phyloP scores from a whole-genome alignment of 768 basidiomycete species.

The Myochromella boudieri region DNA sequence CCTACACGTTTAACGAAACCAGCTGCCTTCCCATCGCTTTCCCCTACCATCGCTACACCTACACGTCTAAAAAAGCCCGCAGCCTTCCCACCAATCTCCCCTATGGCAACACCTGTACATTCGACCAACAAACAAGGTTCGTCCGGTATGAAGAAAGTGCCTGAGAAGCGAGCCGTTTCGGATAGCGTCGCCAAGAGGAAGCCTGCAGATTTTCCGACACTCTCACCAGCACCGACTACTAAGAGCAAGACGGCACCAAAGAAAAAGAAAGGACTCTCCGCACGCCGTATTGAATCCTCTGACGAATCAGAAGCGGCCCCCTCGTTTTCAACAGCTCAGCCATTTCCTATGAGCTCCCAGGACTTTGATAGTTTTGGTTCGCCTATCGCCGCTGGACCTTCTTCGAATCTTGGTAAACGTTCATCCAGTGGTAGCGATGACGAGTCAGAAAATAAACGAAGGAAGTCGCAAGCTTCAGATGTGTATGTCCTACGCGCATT shows the following conservation, averaged over 20 bases:
- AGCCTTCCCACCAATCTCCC: constrained; percentile 24
- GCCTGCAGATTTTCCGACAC: constrained; percentile 1
- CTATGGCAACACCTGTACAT: no score
- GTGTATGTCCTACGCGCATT: constrained; percentile 10
- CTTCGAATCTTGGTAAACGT: constrained; percentile 16
- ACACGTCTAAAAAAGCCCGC: no score
- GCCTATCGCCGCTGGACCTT: constrained; percentile 8
- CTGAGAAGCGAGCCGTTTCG: constrained; percentile 6
- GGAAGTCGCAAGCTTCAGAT: constrained; percentile 2
- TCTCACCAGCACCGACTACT: background rate
- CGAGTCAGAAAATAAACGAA: constrained; percentile 31
- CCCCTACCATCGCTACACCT: no score
- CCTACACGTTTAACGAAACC: no score
- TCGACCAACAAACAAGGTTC: no score
- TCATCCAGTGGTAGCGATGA: constrained; percentile 31
- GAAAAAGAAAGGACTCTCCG: background rate
- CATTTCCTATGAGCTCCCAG: constrained; percentile 53
- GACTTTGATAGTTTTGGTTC: constrained; percentile 37
- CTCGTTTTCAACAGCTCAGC: constrained; percentile 19
- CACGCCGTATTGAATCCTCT: constrained; percentile 1
- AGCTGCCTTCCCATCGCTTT: constrained; percentile 24
- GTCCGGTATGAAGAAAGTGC: constrained; percentile 7
- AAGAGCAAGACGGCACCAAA: background rate
- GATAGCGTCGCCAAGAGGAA: constrained; percentile 2
- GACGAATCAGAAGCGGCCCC: constrained; percentile 1